phyloP scores from a whole-genome alignment of 257 asterid genomes.

The Echites panduratus region DNA sequence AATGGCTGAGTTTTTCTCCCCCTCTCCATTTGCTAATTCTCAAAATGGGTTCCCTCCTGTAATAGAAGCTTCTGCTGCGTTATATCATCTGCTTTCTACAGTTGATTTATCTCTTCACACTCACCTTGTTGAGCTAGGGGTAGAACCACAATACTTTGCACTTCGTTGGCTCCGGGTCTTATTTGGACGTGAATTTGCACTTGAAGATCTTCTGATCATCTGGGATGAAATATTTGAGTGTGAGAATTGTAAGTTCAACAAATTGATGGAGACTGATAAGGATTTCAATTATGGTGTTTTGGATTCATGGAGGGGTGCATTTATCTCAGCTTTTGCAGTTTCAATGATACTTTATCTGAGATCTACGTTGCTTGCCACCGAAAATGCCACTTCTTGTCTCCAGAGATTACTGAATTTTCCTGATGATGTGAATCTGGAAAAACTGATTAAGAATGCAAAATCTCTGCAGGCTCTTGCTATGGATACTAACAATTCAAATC shows the following conservation, averaged over 20 bases:
- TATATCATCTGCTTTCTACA: constrained; percentile 72
- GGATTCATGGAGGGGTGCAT: constrained; percentile 75
- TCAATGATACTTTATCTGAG: constrained; percentile 78
- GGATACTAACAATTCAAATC: constrained; percentile 49
- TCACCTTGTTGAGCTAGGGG: constrained; percentile 87
- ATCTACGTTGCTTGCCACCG: constrained; percentile 82
- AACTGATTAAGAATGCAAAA: constrained; percentile 59
- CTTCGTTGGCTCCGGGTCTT: constrained; percentile 85
- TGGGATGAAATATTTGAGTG: constrained; percentile 84
- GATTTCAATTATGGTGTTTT: constrained; percentile 49
- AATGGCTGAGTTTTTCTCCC: constrained; percentile 78
- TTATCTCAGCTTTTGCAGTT: constrained; percentile 84
- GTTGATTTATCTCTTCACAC: constrained; percentile 82
- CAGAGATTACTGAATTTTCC: constrained; percentile 80
- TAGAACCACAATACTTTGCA: constrained; percentile 87
- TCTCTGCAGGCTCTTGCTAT: constrained; percentile 62
- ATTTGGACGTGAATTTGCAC: constrained; percentile 88
- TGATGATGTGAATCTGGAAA: constrained; percentile 45
- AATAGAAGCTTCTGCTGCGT: constrained; percentile 73
- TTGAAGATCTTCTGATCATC: constrained; percentile 60
- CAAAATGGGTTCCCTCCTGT: constrained; percentile 68
- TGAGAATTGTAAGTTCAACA: constrained; percentile 39
- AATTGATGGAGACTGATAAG: constrained; percentile 23
- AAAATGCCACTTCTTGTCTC: constrained; percentile 76
- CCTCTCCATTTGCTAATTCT: constrained; percentile 40